A percentile compares a stretch with the other conserved stretches of the same genome.
phyloP scores from a whole-genome alignment of 768 basidiomycete genomes.

The Austroboletus eburneus region DNA sequence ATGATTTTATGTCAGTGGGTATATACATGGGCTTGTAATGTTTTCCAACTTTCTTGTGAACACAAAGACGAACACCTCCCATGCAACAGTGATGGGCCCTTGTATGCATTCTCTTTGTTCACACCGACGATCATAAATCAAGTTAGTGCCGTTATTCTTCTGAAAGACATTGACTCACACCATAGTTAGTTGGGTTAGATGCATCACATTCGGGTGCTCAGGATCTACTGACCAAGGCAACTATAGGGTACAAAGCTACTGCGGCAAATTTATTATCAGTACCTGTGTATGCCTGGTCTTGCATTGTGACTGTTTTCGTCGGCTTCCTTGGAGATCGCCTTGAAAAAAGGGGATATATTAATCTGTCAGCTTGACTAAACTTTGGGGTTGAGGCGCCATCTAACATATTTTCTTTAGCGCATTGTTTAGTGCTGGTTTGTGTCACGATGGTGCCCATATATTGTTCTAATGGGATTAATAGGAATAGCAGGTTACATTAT shows the following conservation, averaged over 20 bases:
- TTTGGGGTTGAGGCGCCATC: not conserved
- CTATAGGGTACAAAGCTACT: slow-evolving; percentile 55
- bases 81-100: slow-evolving; percentile 46
- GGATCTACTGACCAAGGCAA: not conserved
- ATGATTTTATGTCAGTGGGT: slow-evolving; percentile 42
- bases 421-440: slow-evolving; percentile 32
- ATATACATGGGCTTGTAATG: slow-evolving; percentile 68
- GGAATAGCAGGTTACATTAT: slow-evolving; percentile 64
- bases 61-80: slow-evolving; percentile 3
- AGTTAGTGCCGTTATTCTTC: slow-evolving; percentile 33
- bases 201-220: not conserved
- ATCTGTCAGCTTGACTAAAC: slow-evolving; percentile 42
- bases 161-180: not conserved
- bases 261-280: slow-evolving; percentile 71
- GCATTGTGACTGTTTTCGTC: slow-evolving; percentile 57
- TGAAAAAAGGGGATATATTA: slow-evolving; percentile 54
- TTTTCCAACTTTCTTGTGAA: not conserved
- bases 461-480: slow-evolving; percentile 8
- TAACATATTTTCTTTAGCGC: slow-evolving; percentile 16
- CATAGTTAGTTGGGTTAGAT: slow-evolving; percentile 21
- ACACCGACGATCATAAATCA: slow-evolving; percentile 45
- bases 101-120: slow-evolving; percentile 52
- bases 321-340: slow-evolving; percentile 61
- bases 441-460: not conserved
- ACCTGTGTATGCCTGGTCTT: slow-evolving; percentile 73